Base-by-base conservation (phyloP, 2,329 filamentous ascomycete species). In the Davidsoniella australis region DNA sequence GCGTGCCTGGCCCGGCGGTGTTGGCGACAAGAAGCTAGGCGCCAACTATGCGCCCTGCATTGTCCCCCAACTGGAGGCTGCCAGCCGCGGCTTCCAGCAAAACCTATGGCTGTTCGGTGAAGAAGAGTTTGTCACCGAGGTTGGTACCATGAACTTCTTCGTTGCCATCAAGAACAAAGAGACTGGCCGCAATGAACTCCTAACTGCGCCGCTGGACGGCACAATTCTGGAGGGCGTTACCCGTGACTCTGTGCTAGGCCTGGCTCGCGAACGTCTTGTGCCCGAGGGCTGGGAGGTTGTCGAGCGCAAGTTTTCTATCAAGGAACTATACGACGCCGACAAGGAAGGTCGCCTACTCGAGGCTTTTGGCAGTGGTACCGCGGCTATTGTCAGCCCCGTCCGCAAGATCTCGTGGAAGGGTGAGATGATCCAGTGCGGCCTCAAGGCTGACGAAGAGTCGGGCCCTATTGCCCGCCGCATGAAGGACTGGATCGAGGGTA, bases 41-140 rank as follows among this genome's bases (percentile, higher is more conserved):
- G 91, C 89, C 60, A 98, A 98, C 75, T 98, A 98, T 64, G 91
- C 91, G n/a, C 91, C 91, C 5, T 96, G 91, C 70, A 89, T 98
- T 59, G 71, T 96, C n/a, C 91, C 91, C 16, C 91, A 98, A 68
- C 76, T 91, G 59, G 78, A 94, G 66, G 91, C 91, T 40, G 86
- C 87, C 42, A 83, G 80, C 64, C 78, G 87, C 50, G 91, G 91
- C 18, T 94, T 88, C 74, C 89, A 96, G 68, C 91, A 98, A 71
- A 98, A 96, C 67, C 73, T 98, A 48, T 98, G 91, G 91, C 70
- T 98, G 29, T 98, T 96, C 62, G 88, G 88, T 41, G 81, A 93
- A 61, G 86, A 96, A 65, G 86, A 96, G 64, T 94, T 82, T 60
- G 81, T 96, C 52, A 98, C 91, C 43, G 91, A 98, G 67, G 91